Conservation (phyloP, 192 early-diverging fungal species). For the Oehlia diaphana region DNA sequence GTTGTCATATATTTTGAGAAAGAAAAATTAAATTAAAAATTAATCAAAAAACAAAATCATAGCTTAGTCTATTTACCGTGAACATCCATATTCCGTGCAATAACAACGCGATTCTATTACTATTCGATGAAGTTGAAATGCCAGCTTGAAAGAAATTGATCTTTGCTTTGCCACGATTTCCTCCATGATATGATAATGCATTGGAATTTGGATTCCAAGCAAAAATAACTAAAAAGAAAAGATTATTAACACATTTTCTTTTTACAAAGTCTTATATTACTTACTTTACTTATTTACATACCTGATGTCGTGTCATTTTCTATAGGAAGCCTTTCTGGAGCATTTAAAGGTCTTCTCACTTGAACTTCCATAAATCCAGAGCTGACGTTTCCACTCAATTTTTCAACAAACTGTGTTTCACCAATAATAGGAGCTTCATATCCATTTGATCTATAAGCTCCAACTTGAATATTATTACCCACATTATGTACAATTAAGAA, state of each 20-base stretch:
- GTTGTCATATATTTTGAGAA: not conserved
- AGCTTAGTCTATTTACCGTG: not conserved
- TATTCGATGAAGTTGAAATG: not conserved
- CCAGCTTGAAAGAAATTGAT: constrained; percentile 12
- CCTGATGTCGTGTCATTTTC: not conserved
- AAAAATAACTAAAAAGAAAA: constrained; percentile 7
- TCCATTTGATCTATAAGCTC: constrained; percentile 7
- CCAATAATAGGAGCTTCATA: not conserved
- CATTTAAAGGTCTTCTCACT: not conserved
- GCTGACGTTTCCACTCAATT: no score
- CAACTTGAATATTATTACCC: not conserved
- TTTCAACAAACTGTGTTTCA: not conserved
- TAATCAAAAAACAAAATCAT: constrained; percentile 17
- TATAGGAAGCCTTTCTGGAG: not conserved
- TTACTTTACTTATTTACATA: not conserved
- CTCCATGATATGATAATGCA: not conserved
- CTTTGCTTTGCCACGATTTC: not conserved
- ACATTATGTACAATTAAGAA: not conserved
- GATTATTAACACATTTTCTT: not conserved
- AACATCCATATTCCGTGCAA: constrained; percentile 10
- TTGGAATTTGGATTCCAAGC: not conserved
- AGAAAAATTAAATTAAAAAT: not conserved
- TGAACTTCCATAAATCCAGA: not conserved
- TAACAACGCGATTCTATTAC: not conserved
- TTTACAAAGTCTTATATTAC: no score